Percentiles rank a stretch among this genome's conserved stretches.
These are phyloP conservation scores for Agaricus blazei DNA, from an alignment of 768 basidiomycete genomes.

Conservation along the genomic window DNA sequence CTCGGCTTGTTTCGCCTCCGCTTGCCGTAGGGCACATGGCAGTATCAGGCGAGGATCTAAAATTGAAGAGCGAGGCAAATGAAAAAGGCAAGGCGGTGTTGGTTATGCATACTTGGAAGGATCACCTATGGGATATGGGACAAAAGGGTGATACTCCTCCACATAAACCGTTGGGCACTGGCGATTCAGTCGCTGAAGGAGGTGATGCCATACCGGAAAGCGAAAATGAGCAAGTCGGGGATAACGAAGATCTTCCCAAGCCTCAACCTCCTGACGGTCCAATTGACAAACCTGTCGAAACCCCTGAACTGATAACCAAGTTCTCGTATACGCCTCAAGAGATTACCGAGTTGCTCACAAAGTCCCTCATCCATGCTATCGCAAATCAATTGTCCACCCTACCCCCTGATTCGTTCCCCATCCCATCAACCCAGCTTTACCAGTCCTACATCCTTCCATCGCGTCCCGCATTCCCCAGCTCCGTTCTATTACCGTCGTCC, in stretches of 20 bases:
- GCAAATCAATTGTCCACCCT: conserved; percentile 39
- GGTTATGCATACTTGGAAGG: conserved; percentile 73
- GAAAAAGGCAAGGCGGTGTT: conserved; percentile 77
- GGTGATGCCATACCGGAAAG: conserved; percentile 15
- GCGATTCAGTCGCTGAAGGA: conserved; percentile 12
- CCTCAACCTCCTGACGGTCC: conserved; percentile 1
- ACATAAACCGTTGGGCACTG: conserved; percentile 16
- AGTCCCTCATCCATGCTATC: conserved; percentile 65
- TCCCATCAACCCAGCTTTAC: conserved; percentile 73
- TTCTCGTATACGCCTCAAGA: conserved; percentile 35
- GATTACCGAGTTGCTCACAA: conserved; percentile 51
- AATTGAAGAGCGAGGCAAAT: conserved; percentile 23
- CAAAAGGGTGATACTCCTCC: conserved; percentile 54
- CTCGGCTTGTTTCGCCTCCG: conserved; percentile 40
- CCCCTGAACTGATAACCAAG: background rate
- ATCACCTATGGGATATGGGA: conserved; percentile 71
- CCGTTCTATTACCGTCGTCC: conserved; percentile 26
- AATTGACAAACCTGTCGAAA: conserved; percentile 1
- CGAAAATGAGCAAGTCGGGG: background rate
- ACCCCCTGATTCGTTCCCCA: conserved; percentile 59
- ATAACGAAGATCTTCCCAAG: background rate
- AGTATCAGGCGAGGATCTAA: conserved; percentile 43
- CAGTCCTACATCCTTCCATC: conserved; percentile 72
- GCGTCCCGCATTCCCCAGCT: conserved; percentile 63
- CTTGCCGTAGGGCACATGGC: conserved; percentile 77